phyloP scores from a whole-genome alignment of 495 filamentous ascomycete species.

The Diplogelasinospora grovesii region DNA sequence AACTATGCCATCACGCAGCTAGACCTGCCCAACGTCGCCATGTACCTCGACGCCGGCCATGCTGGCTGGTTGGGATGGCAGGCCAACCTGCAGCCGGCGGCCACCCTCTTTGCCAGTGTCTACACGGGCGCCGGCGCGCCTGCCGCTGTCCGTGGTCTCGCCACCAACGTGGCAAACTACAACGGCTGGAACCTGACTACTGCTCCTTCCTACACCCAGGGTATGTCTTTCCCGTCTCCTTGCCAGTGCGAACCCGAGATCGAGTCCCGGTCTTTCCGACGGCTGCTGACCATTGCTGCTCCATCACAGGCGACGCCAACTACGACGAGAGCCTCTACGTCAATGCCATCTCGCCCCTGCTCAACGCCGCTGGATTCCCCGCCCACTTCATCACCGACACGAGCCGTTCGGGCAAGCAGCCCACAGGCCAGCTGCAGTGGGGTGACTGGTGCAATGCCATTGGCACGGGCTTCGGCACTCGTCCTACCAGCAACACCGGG shows the following conservation, averaged over 20 bases:
- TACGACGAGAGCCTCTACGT: slow-evolving; percentile 69
- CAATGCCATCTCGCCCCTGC: slow-evolving; percentile 57
- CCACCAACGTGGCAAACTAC: slow-evolving; percentile 77
- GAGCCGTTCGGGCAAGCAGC: slow-evolving; percentile 63
- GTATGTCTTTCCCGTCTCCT: too few species aligned
- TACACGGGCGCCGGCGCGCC: slow-evolving; percentile 63
- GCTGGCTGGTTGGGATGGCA: slow-evolving; percentile 80
- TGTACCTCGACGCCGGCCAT: slow-evolving; percentile 80
- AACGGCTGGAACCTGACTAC: slow-evolving; percentile 51
- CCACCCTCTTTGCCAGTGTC: slow-evolving; percentile 56
- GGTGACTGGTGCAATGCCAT: slow-evolving; percentile 83
- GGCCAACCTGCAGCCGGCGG: slow-evolving; percentile 66
- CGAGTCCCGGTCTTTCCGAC: too few species aligned
- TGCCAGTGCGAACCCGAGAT: too few species aligned
- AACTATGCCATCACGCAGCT: slow-evolving; percentile 64
- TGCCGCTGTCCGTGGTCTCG: slow-evolving; percentile 59
- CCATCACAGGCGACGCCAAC: slow-evolving; percentile 46
- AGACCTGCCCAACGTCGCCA: slow-evolving; percentile 68
- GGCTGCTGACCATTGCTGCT: too few species aligned
- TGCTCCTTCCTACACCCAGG: slow-evolving; percentile 23
- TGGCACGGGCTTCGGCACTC: slow-evolving; percentile 66
- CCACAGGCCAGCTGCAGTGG: slow-evolving; percentile 57
- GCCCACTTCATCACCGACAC: slow-evolving; percentile 67
- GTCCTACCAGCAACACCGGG: slow-evolving; percentile 58
- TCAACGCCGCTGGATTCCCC: slow-evolving; percentile 54